Evolutionary conservation across 768 basidiomycete species (phyloP), one percentile per base, ranked within the genome.

Genomic region (Lactarius trivialis): DNA sequence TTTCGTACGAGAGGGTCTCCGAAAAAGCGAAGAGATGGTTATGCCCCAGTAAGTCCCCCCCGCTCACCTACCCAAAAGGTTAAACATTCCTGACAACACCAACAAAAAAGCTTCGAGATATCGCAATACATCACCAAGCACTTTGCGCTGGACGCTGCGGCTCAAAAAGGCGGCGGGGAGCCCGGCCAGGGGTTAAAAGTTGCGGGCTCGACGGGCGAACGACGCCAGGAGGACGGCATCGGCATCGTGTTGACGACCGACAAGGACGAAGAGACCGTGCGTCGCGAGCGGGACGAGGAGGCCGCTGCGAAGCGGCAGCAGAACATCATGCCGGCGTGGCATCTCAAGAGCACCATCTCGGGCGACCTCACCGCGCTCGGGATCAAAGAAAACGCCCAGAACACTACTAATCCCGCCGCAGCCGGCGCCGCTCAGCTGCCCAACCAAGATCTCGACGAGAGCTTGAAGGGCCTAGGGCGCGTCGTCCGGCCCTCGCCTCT

Each of bases 301-400:
- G 89, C 89, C 1, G 89, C 89, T 60, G 82, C 86, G 58, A 94
- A 94, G 74, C 76, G 92, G 61, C 83, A 88, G 71, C 94, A 98
- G 76, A 98, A 98, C 71, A 83, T 86, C 0, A 77, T 99, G 50
- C 97, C 97, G 1, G 79, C 89, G 14, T 99, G 97, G 97, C 92
- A 97, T 76, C 81, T 94, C 68, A 90, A 92, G 74, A 95, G 93
- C 71, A 99, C 97, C 3, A 93, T 99, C 64, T 87, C 93, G 4
- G 93, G 94, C 9, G 89, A 95, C 67, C 76, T 93, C 63, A 97
- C 96, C 0, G 88, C 91, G 24, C 78, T 95, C 43, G 93, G 93
- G 21, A 81, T 90, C 60, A 82, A 85, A 68, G 89, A 91, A 71
- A 82, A 73, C 64, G 84, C 82, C n/a, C 76, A 85, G 17, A 59